Base-by-base conservation (phyloP, 176 grass and related monocot species). In the Phragmites australis region DNA sequence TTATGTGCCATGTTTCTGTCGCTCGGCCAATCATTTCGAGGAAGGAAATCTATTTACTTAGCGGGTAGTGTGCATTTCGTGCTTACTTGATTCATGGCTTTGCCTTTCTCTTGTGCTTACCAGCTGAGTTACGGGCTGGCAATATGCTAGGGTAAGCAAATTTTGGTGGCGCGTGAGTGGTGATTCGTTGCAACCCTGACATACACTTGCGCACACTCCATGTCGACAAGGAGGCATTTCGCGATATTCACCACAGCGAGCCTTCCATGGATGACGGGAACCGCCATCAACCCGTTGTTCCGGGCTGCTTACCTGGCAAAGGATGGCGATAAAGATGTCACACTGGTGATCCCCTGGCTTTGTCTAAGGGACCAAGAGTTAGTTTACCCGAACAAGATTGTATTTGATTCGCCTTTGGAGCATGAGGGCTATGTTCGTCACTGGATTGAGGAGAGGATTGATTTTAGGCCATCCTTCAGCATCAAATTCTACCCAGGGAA, bases 231-330 rank as follows among this genome's bases (percentile, higher is more conserved):
- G 54, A 91, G 90, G 51, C 92, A 81, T 85, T 85, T 99, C 58
- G 92, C 86, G 14, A 84, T 99, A 78, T 99, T 99, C 84, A 99
- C 96, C 81, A 99, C 92, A 0, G 92, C 96, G 0, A 99, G 90
- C 67, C 96, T 99, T 43, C 92, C 96, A 77, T 99, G 96, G 96
- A 91, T 95, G 96, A 99, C 92, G 8, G 96, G 96, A 31, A 99
- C 90, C 6, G 76, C 92, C 65, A 87, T 99, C 15, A 99, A 99
- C 60, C 96, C 90, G 12, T 53, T 93, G 85, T 95, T 99, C 79
- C 86, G 92, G 53, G 72, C 82, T 0, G 86, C 86, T 16, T 99
- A 93, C 72, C 84, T 99, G 25, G 81, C 90, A 8, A 90, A 94
- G 71, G 54, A 85, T 23, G 88, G 86, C 55, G 84, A 89, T 1